Evolutionary conservation across 2,329 filamentous ascomycete genomes (phyloP).

Genomic region (Ascochyta koolunga): DNA sequence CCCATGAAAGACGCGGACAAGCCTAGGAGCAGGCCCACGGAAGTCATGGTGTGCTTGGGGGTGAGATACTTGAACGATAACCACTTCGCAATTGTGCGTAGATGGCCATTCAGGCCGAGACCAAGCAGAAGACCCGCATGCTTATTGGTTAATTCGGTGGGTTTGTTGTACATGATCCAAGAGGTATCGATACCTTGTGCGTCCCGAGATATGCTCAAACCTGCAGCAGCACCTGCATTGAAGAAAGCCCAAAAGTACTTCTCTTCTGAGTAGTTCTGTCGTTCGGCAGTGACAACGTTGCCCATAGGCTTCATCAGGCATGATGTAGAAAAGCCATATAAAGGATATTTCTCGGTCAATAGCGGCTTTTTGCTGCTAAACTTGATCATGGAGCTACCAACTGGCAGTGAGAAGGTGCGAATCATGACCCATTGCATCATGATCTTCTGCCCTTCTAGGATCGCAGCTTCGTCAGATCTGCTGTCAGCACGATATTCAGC

Average conservation of each 20-base stretch:
- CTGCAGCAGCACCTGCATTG: constrained; percentile 92
- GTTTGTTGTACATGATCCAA: constrained; percentile 99
- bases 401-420: constrained; percentile 85
- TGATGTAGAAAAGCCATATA: constrained; percentile 88
- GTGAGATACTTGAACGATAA: constrained; percentile 99
- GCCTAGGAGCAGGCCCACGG: constrained; percentile 90
- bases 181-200: constrained; percentile 96
- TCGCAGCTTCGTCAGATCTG: constrained; percentile 82
- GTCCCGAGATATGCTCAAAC: constrained; percentile 84
- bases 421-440: constrained; percentile 85
- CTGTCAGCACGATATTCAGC: constrained; percentile 78
- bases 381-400: constrained; percentile 85
- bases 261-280: constrained; percentile 85
- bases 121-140: constrained; percentile 93
- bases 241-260: constrained; percentile 99
- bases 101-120: constrained; percentile 88
- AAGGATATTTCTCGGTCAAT: constrained; percentile 88
- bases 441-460: constrained; percentile 90
- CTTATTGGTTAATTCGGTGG: constrained; percentile 88
- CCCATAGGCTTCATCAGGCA: constrained; percentile 92
- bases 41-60: constrained; percentile 98
- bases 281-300: constrained; percentile 91
- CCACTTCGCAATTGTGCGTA: constrained; percentile 96
- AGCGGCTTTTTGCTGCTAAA: constrained; percentile 87
- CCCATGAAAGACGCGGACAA: constrained; percentile 93